Percentiles rank a stretch among this genome's conserved stretches.
Evolutionary conservation across 2,329 filamentous ascomycete species (phyloP).

Genomic region (Proliferodiscus dingleyae): DNA sequence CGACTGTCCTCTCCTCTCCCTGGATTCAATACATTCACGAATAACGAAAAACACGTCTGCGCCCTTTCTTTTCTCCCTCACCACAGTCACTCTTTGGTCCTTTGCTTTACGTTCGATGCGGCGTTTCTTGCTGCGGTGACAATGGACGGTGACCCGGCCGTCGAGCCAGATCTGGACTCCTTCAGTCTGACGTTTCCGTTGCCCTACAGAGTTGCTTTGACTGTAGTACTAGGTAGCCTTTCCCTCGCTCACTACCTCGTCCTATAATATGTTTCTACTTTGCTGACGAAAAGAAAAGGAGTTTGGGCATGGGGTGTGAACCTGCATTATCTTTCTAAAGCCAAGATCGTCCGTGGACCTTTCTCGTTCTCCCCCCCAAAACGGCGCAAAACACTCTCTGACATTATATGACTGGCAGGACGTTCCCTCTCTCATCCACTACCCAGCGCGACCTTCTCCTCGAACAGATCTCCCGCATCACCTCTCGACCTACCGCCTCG

Average conservation of each 20-base stretch:
- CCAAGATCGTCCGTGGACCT: conserved; percentile 66
- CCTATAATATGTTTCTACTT: conserved; percentile 7
- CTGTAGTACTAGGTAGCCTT: conserved; percentile 72
- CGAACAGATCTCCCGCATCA: conserved; percentile 67
- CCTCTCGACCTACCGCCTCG: conserved; percentile 79
- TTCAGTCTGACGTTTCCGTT: conserved; percentile 85
- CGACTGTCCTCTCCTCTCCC: background rate
- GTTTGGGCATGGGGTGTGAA: conserved; percentile 95
- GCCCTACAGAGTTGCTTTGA: conserved; percentile 82
- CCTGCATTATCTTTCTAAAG: conserved; percentile 74
- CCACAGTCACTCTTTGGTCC: conserved; percentile 24
- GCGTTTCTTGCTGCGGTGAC: conserved; percentile 24
- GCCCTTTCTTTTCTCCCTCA: conserved; percentile 11
- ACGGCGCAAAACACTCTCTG: conserved; percentile 4
- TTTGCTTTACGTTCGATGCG: conserved; percentile 25
- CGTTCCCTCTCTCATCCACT: conserved; percentile 79
- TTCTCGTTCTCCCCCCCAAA: background rate
- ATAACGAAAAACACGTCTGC: background rate
- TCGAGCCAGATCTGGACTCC: conserved; percentile 69
- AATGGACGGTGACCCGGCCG: conserved; percentile 71
- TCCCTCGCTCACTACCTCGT: background rate
- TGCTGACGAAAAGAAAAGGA: conserved; percentile 47
- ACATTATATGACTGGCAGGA: conserved; percentile 45
- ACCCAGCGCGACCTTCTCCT: conserved; percentile 67
- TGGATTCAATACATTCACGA: too few relatives aligned